A percentile compares a stretch with the other conserved stretches of the same genome.
Conservation (phyloP, 345 rosid species). For the Hibiscus trionum region DNA sequence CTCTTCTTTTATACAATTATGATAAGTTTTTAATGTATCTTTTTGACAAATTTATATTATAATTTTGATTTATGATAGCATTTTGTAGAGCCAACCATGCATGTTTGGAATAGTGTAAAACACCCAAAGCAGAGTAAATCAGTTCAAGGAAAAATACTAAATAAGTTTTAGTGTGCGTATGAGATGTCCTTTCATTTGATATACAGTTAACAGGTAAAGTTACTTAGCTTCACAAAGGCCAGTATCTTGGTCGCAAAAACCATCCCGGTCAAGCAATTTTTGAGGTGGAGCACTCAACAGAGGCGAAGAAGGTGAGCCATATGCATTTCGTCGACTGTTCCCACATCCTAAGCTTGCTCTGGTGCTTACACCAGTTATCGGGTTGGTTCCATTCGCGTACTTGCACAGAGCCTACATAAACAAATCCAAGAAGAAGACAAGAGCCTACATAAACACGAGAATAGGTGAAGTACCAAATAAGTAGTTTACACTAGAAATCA, state of each 20-base stretch:
- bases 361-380: slow-evolving; percentile 37
- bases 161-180: not conserved
- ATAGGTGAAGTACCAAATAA: too few relatives aligned
- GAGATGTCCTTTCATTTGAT: not conserved
- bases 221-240: slow-evolving; percentile 70
- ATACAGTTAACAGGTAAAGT: not conserved
- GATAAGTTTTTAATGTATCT: too few relatives aligned
- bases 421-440: not conserved
- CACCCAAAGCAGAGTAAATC: too few relatives aligned
- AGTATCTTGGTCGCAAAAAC: slow-evolving; percentile 61
- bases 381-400: slow-evolving; percentile 84
- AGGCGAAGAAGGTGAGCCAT: slow-evolving; percentile 1
- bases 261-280: slow-evolving; percentile 70
- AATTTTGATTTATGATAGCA: too few relatives aligned
- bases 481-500: not conserved
- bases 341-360: slow-evolving; percentile 73
- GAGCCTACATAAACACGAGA: not conserved
- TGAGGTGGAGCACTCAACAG: slow-evolving; percentile 5
- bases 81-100: too few relatives aligned
- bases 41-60: too few relatives aligned
- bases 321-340: slow-evolving; percentile 47
- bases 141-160: too few relatives aligned
- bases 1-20: not conserved
- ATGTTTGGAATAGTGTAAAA: too few relatives aligned
- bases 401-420: slow-evolving; percentile 70